phyloP scores from a whole-genome alignment of 768 basidiomycete genomes.

The Floccularia luteovirens region DNA sequence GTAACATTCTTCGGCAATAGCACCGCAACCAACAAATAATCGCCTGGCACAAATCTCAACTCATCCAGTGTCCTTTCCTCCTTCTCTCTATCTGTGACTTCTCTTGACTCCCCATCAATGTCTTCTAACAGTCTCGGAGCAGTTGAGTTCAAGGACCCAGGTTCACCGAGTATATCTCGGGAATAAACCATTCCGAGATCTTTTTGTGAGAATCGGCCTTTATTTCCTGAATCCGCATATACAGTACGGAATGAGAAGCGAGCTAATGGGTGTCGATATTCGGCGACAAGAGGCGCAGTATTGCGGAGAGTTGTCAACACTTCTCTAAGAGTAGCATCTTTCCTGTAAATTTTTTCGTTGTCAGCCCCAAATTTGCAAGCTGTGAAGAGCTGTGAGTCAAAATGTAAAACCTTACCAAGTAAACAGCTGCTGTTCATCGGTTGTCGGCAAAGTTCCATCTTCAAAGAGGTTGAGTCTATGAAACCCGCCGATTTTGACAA shows the following conservation, averaged over 20 bases:
- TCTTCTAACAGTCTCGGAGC: slow-evolving; percentile 60
- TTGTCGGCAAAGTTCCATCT: slow-evolving; percentile 66
- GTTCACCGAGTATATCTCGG: slow-evolving; percentile 79
- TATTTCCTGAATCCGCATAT: slow-evolving; percentile 66
- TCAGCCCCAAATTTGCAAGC: background rate
- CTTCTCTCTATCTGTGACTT: slow-evolving; percentile 38
- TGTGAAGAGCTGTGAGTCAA: no score
- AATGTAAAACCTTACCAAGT: slow-evolving; percentile 49
- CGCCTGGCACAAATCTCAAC: slow-evolving; percentile 73
- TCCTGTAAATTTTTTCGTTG: no score
- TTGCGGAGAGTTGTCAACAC: slow-evolving; percentile 72
- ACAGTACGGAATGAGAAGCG: slow-evolving; percentile 77
- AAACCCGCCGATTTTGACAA: slow-evolving; percentile 76
- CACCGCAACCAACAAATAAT: slow-evolving; percentile 71
- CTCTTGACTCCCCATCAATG: slow-evolving; percentile 20
- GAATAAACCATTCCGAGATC: slow-evolving; percentile 80
- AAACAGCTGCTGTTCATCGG: slow-evolving; percentile 78
- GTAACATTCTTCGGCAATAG: slow-evolving; percentile 62
- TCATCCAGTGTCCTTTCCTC: slow-evolving; percentile 75
- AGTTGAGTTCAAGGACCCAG: slow-evolving; percentile 48
- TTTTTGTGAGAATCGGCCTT: slow-evolving; percentile 67
- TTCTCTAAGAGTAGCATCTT: slow-evolving; percentile 76
- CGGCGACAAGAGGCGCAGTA: slow-evolving; percentile 55
- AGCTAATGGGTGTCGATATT: slow-evolving; percentile 77
- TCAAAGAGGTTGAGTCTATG: slow-evolving; percentile 72